Evolutionary conservation across 805 yeast species (phyloP), one percentile per base, ranked within the genome.

Genomic region (Wickerhamiella kurtzmanii): DNA sequence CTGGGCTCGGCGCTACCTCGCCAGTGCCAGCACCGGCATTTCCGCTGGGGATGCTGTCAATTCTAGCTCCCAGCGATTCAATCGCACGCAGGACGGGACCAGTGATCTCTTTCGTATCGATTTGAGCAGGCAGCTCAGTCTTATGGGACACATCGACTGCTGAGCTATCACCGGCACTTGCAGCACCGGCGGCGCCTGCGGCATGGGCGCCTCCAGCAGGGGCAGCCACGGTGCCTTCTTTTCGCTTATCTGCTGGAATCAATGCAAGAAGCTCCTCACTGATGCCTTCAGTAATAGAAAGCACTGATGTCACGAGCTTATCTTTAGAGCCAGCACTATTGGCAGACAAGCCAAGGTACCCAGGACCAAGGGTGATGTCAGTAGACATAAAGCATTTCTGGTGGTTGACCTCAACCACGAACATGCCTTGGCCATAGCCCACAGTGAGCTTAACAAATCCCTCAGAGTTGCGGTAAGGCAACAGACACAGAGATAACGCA

Each of bases 341-440:
- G 8, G 69, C 70, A 11, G 66, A 58, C 18, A 64, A 45, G 18
- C 71, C 70, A 28, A 64, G 51, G 50, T 53, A 56, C 18, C 58
- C 59, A 15, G 41, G 41, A 16, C 46, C 43, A 32, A 67, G 56
- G n/a, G 47, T 52, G 13, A 67, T 52, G 18, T 60, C 54, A 41
- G 56, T 55, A 13, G 62, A 55, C 41, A 54, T 51, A 46, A 67
- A 66, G 32, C 71, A 67, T 40, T 53, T 56, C 45, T 64, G 65
- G 41, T 63, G 66, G 44, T 66, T 66, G 38, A 66, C 62, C 43
- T 62, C 65, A 5, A 67, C 67, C 22, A 55, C 56, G 39, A 65
- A 54, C 41, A 52, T 51, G 16, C 57, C 56, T 15, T 50, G 43
- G 21, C 61, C 60, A 49, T 65, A 64, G 25, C 60, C 64, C 8